Evolutionary conservation across 768 basidiomycete species (phyloP).

Genomic region (Lactarius tabidus): DNA sequence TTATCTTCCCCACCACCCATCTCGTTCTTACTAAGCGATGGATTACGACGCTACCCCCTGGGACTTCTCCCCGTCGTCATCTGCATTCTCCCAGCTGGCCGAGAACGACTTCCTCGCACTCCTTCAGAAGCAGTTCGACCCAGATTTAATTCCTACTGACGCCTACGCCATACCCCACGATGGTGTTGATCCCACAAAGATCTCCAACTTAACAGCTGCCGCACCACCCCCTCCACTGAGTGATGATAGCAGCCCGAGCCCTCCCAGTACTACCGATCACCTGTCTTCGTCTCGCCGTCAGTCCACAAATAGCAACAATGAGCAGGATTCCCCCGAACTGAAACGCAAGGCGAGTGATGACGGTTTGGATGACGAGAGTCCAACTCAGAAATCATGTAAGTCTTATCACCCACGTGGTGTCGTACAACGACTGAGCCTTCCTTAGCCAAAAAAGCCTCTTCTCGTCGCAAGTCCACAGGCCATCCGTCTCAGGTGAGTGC

Average conservation of each 20-base stretch:
- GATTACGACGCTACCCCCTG: slow-evolving; percentile 50
- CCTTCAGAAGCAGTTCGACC: slow-evolving; percentile 70
- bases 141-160: slow-evolving; percentile 27
- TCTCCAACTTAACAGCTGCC: slow-evolving; percentile 47
- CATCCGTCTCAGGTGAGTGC: slow-evolving; percentile 34
- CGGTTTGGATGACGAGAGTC: slow-evolving; percentile 59
- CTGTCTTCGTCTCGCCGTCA: slow-evolving; percentile 32
- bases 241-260: slow-evolving; percentile 78
- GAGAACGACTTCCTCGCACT: slow-evolving; percentile 77
- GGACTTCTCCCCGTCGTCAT: slow-evolving; percentile 51
- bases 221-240: slow-evolving; percentile 56
- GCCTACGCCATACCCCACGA: slow-evolving; percentile 35
- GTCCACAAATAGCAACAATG: slow-evolving; percentile 34
- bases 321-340: slow-evolving; percentile 46
- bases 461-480: slow-evolving; percentile 42
- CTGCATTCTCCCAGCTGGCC: slow-evolving; percentile 55
- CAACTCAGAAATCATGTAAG: slow-evolving; percentile 63
- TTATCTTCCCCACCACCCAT: background rate
- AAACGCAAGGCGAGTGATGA: slow-evolving; percentile 74
- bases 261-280: slow-evolving; percentile 47
- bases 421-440: background rate
- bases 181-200: slow-evolving; percentile 57
- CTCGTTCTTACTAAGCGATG: slow-evolving; percentile 36
- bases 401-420: slow-evolving; percentile 30
- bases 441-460: slow-evolving; percentile 27